Base-by-base conservation (phyloP, 306 rosid genomes). In the Cyamopsis tetragonoloba region DNA sequence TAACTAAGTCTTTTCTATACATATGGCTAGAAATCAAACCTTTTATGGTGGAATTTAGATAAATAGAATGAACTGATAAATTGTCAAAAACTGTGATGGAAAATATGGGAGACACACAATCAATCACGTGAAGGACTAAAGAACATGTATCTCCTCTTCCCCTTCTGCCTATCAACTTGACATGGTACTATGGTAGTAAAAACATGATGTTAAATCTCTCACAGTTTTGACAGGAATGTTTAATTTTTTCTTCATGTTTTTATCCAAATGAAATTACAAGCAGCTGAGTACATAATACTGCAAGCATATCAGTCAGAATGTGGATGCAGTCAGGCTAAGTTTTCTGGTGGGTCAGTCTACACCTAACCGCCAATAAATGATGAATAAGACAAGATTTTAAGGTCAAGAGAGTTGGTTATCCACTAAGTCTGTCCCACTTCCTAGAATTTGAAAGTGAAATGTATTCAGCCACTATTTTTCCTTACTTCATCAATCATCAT, bases 361-460 rank as follows among this genome's bases (percentile, higher is more conserved):
- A 82, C 88, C 84, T 58, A 69, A 81, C 68, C 44, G 64, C 81
- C 68, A 81, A 70, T 64, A 74, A 86, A 78, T 73, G 50, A 39
- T 69, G 84, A 77, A 53, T 44, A 54, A 74, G 96, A 87, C 85
- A 87, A 76, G 84, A 72, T 86, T 89, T 87, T 76, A 80, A 84
- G 86, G 96, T 93, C 97, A 86, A 81, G 81, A 84, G 75, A 83
- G 96, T 89, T 88, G 96, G 91, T 86, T 75, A 83, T 80, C 93
- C 85, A 78, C 92, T 84, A 63, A 68, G 55, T 75, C 74, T 82
- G 89, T 73, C 87, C 84, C 91, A 77, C 91, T 81, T 63, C 73
- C 74, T 61, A 71, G 50, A 73, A 73, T 34, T n/a, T 81, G 87
- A 87, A 67, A 75, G 51, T 49, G 81, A 81, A 81, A 70, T 71